These are phyloP conservation scores for Alopecurus myosuroides DNA, from an alignment of 176 grass and related monocot species.

Conservation along the genomic window DNA sequence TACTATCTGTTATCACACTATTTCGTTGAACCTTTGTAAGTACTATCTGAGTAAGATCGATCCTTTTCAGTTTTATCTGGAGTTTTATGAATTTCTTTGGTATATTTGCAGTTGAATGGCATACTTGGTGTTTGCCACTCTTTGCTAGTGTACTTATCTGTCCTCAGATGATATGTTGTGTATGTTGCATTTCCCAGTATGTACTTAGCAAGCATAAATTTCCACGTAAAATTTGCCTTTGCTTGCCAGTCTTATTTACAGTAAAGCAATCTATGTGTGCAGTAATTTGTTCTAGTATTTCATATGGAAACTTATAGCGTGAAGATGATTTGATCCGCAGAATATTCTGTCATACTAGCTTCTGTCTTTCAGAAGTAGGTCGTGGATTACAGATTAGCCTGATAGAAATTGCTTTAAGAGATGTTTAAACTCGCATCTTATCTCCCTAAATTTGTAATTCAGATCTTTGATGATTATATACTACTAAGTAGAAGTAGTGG, in stretches of 20 bases:
- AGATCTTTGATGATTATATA: neutral
- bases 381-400: neutral
- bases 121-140: neutral
- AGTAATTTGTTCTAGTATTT: neutral
- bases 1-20: conserved; percentile 8
- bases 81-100: neutral
- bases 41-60: conserved; percentile 12
- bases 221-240: neutral
- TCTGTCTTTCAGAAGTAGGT: neutral
- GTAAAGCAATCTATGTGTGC: neutral
- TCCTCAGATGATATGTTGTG: neutral
- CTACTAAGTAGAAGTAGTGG: neutral
- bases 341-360: neutral
- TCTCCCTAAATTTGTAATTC: neutral
- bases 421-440: neutral
- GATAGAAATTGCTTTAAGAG: neutral
- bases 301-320: neutral
- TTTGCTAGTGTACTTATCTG: neutral
- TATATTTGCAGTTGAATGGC: neutral
- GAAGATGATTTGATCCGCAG: neutral
- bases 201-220: neutral
- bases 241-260: neutral
- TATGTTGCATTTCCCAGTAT: neutral
- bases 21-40: conserved; percentile 13
- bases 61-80: neutral